Evolutionary conservation across 2,329 filamentous ascomycete species (phyloP).

Genomic region (Phyllosticta ampelicida): DNA sequence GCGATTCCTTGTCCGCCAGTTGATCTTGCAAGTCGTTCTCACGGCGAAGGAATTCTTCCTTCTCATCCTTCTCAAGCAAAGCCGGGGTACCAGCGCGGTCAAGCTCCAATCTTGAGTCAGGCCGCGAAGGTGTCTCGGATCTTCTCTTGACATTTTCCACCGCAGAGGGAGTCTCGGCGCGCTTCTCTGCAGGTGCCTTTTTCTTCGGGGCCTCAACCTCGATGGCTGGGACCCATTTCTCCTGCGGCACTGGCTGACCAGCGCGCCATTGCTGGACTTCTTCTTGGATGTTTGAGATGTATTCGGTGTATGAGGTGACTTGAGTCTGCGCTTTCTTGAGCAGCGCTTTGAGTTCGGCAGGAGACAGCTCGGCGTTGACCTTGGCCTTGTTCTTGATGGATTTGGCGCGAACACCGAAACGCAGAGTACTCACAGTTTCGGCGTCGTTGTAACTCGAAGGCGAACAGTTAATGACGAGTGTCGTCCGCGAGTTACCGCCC

Average conservation of each 20-base stretch:
- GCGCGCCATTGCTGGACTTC: slow-evolving; percentile 82
- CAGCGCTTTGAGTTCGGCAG: slow-evolving; percentile 83
- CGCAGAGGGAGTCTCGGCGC: slow-evolving; percentile 51
- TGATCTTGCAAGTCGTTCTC: slow-evolving; percentile 98
- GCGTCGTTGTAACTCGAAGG: slow-evolving; percentile 96
- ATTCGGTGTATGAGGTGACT: slow-evolving; percentile 77
- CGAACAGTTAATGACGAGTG: slow-evolving; percentile 97
- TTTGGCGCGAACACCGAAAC: slow-evolving; percentile 94
- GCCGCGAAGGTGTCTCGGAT: slow-evolving; percentile 42
- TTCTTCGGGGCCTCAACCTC: slow-evolving; percentile 42
- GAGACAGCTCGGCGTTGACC: slow-evolving; percentile 96
- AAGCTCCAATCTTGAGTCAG: slow-evolving; percentile 54
- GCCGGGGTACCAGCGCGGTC: slow-evolving; percentile 83
- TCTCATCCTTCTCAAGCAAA: slow-evolving; percentile 88
- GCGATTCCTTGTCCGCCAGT: slow-evolving; percentile 81
- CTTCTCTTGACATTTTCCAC: slow-evolving; percentile 30
- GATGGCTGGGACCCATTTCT: slow-evolving; percentile 68
- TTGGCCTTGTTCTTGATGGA: slow-evolving; percentile 99
- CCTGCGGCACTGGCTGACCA: slow-evolving; percentile 79
- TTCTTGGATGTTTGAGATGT: slow-evolving; percentile 70
- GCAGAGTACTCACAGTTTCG: slow-evolving; percentile 82
- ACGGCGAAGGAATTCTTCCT: slow-evolving; percentile 85
- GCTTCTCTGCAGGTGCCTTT: slow-evolving; percentile 39
- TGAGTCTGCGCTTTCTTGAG: slow-evolving; percentile 88
- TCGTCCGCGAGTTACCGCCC: slow-evolving; percentile 96